Evolutionary conservation across 2,329 filamentous ascomycete species (phyloP), one percentile per base, ranked within the genome.

Genomic region (Cladosporium sp.): DNA sequence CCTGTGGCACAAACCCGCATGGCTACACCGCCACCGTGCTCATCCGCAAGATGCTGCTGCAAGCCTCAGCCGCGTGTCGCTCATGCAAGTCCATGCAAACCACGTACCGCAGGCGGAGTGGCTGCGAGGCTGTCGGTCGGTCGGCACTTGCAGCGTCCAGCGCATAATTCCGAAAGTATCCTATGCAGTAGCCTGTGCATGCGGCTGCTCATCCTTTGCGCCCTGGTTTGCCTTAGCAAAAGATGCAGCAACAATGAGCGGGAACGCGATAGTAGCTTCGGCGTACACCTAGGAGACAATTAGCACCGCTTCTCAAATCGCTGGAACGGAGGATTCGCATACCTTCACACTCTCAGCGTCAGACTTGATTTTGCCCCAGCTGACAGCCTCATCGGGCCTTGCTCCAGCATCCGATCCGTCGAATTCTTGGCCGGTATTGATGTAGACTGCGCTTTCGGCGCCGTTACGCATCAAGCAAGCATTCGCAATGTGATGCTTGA

Each of bases 401-500:
- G 94, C 94, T 1, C 94, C 94, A 0, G 94, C 93, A 76, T 99
- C 94, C 68, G 92, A 97, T 2, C 94, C 94, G 72, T 99, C 94
- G 72, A 97, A 99, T 73, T 99, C 94, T 73, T 97, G 92, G 0
- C 86, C 94, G 1, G 94, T 99, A 75, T 99, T 99, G 74, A 99
- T 91, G 73, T 96, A 99, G 1, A 99, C 94, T 1, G 94, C 94
- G 63, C 90, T 93, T 74, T 99, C 94, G 15, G 94, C 94, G 1
- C 94, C 94, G 69, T 99, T 99, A 51, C 94, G 86, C 94, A 99
- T 97, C 68, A 99, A 75, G 68, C 92, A 96, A 2, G 94, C 94
- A 73, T 99, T 99, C 54, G 94, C 92, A 71, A 99, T 97, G 74
- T 99, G 94, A 70, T 99, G 94, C 78, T 99, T 99, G 68, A 99